Percentiles rank a stretch among this genome's conserved stretches.
These are phyloP conservation scores for Sungouiella blattae DNA, from an alignment of 805 yeast species.

Conservation along the genomic window DNA sequence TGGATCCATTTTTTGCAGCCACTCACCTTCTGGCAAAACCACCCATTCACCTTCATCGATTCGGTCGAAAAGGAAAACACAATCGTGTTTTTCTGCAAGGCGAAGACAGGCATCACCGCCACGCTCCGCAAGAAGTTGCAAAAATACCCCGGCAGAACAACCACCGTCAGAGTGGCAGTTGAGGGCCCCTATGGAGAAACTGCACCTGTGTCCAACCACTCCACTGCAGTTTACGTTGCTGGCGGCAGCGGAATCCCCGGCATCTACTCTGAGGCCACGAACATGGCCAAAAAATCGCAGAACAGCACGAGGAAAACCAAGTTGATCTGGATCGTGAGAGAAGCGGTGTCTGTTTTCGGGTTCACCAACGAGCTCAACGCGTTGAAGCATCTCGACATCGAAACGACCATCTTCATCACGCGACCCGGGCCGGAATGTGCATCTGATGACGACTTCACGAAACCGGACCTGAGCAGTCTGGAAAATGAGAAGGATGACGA, in stretches of 20 bases:
- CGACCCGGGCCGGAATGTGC: conserved; percentile 6
- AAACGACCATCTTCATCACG: conserved; percentile 13
- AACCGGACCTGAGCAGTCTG: conserved; percentile 1
- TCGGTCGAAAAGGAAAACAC: conserved; percentile 13
- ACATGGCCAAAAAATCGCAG: conserved; percentile 21
- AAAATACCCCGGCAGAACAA: conserved; percentile 26
- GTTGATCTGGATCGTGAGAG: conserved; percentile 17
- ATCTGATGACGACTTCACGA: background rate
- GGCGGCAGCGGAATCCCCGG: conserved; percentile 80
- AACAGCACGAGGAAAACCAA: conserved; percentile 12
- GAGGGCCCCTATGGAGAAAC: conserved; percentile 75
- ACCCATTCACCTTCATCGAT: conserved; percentile 37
- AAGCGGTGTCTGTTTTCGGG: conserved; percentile 10
- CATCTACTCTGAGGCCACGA: conserved; percentile 39
- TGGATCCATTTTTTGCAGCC: conserved; percentile 35
- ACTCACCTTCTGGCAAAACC: conserved; percentile 40
- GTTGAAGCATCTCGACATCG: conserved; percentile 8
- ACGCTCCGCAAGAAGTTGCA: conserved; percentile 27
- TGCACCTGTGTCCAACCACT: conserved; percentile 46
- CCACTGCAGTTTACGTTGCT: conserved; percentile 57
- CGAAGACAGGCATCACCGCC: conserved; percentile 37
- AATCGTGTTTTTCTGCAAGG: conserved; percentile 33
- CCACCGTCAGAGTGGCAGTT: conserved; percentile 30
- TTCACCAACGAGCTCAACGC: conserved; percentile 12
- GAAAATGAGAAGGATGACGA: background rate